phyloP scores from a whole-genome alignment of 257 asterid genomes.

The Jasminum sambac region DNA sequence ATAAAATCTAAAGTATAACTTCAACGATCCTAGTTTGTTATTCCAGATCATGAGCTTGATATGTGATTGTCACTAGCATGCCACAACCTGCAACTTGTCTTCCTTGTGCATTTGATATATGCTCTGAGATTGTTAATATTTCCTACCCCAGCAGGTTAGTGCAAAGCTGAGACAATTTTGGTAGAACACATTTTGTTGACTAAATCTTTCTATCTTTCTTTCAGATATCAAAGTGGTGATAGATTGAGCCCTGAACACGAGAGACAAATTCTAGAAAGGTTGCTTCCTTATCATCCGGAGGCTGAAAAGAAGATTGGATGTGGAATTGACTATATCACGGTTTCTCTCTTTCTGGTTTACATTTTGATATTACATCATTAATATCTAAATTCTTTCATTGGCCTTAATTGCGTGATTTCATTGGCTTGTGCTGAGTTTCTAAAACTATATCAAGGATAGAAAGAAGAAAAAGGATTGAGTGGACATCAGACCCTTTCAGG shows the following conservation, averaged over 20 bases:
- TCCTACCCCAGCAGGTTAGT: not conserved
- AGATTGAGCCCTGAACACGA: slow-evolving; percentile 80
- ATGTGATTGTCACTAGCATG: slow-evolving; percentile 7
- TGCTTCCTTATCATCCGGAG: slow-evolving; percentile 63
- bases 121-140: slow-evolving; percentile 8
- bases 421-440: not conserved
- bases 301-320: slow-evolving; percentile 43
- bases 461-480: not conserved
- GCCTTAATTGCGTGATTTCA: not conserved
- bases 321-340: slow-evolving; percentile 47
- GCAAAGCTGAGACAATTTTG: not conserved
- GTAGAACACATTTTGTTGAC: not conserved
- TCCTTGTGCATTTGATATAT: not conserved
- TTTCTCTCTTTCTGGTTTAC: slow-evolving; percentile 14
- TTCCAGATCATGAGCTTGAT: not conserved
- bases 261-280: slow-evolving; percentile 67
- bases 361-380: not conserved
- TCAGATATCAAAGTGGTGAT: slow-evolving; percentile 82
- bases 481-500: not conserved
- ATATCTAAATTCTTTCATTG: not conserved
- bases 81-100: not conserved
- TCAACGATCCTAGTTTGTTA: not conserved
- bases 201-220: slow-evolving; percentile 13
- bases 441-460: not conserved
- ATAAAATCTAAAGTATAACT: not conserved